Base-by-base conservation (phyloP, 2,329 filamentous ascomycete genomes). In the Cercospora brassicicola region DNA sequence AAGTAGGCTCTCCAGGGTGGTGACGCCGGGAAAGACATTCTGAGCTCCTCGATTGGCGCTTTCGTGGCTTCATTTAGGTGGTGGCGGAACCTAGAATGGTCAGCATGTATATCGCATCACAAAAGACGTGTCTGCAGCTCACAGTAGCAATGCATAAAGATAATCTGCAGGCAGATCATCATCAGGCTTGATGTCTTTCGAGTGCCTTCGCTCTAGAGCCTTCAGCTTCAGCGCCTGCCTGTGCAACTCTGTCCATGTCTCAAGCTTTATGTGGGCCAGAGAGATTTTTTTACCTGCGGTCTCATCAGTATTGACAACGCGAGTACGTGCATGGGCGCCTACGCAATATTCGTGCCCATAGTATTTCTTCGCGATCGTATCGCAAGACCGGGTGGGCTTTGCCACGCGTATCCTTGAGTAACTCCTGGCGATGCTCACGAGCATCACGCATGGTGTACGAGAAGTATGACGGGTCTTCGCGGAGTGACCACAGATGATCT, bases 391-490 rank as follows among this genome's bases (percentile, higher is more conserved):
- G 67, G 28, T 69, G 67, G 0, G 20, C 23, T 11, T 55, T 15
- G 23, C 65, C 65, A 15, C 30, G 18, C 2, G 18, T 26, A 42
- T 69, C 67, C 4, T 33, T 64, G 18, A 67, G 4, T 15, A 56
- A 33, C 23, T 69, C 65, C 18, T 57, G 45, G 4, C 61, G 55
- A 62, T 69, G 67, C 9, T 69, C 67, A 4, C 39, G 51, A 8
- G 64, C 18, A 5, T 66, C 59, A 5, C 39, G 28, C n/a, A 69
- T 28, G 11, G 39, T 30, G 31, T 63, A 18, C 23, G 63, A 42
- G 48, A 68, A 70, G 45, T 68, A 70, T 6, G 51, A 33, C 8
- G 68, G 62, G 51, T 68, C 66, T 45, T 68, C 68, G 10, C 68
- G 57, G 1, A 70, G 26, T 31, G 63, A 62, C 68, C 68, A 70